phyloP scores from a whole-genome alignment of 148 eudicot species.

The Rhododendron ferrugineum region DNA sequence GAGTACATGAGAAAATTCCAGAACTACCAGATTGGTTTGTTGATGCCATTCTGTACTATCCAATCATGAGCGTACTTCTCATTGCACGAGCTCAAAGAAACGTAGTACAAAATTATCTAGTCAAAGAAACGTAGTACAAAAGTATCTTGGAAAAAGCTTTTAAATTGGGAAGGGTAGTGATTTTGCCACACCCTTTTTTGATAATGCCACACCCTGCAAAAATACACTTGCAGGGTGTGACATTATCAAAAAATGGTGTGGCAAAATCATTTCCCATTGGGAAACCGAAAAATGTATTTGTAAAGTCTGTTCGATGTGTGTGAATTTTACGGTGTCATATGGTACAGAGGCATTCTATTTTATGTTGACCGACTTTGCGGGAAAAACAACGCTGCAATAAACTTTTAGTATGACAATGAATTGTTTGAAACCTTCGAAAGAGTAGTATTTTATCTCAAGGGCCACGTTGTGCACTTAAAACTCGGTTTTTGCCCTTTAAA shows the following conservation, averaged over 20 bases:
- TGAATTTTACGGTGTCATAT: no score
- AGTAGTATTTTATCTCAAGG: not conserved
- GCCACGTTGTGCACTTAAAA: not conserved
- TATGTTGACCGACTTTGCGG: not conserved
- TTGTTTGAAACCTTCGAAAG: not conserved
- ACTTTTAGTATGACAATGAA: no score
- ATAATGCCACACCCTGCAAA: no score
- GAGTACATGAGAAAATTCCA: not conserved
- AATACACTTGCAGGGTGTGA: no score
- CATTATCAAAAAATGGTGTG: no score
- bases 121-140: not conserved
- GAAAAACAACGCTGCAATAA: not conserved
- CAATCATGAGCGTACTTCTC: not conserved
- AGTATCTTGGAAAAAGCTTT: not conserved
- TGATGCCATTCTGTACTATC: not conserved
- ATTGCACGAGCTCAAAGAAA: not conserved
- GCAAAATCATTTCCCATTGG: no score
- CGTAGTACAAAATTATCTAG: not conserved
- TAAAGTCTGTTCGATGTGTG: not conserved
- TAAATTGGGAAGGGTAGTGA: no score
- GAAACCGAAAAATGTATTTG: not conserved
- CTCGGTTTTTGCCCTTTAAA: not conserved
- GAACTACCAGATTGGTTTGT: not conserved
- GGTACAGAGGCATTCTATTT: no score
- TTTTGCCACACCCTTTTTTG: no score